Conservation (phyloP, 2,329 filamentous ascomycete genomes). For the Cephalotrichum gorgonifer region DNA sequence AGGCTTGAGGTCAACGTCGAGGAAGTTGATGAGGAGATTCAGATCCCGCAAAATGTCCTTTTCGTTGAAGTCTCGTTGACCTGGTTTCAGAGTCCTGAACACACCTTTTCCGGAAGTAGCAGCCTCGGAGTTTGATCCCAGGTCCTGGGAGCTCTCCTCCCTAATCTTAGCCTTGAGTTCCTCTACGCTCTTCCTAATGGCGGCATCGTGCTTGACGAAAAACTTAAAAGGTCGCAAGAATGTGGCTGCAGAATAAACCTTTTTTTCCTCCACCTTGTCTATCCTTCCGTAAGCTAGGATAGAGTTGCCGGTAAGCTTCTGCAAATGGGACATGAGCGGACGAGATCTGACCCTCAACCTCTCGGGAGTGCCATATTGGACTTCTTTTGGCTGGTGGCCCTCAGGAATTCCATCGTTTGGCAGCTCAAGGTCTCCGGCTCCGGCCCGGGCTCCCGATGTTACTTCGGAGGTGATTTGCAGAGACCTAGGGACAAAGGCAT, state of each 20-base stretch:
- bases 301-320: not conserved
- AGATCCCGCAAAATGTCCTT: constrained; percentile 5
- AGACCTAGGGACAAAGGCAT: not conserved
- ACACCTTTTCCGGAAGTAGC: not conserved
- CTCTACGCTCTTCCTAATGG: not conserved
- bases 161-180: not conserved
- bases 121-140: not conserved
- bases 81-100: not conserved
- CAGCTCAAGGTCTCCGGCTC: constrained; percentile 2
- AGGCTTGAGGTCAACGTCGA: constrained; percentile 8
- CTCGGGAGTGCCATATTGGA: no score
- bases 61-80: not conserved
- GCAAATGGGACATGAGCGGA: not conserved
- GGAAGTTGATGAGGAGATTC: constrained; percentile 8
- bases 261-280: no score
- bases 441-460: no score
- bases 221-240: constrained; percentile 8
- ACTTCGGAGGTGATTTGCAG: no score
- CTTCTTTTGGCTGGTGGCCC: no score
- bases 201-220: constrained; percentile 2
- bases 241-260: not conserved
- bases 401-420: not conserved
- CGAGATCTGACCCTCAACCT: constrained; percentile 2
- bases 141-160: not conserved
- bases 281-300: not conserved